A percentile compares a stretch with the other conserved stretches of the same genome.
Evolutionary conservation across 768 basidiomycete species (phyloP).

Genomic region (Lyophyllum atratum): DNA sequence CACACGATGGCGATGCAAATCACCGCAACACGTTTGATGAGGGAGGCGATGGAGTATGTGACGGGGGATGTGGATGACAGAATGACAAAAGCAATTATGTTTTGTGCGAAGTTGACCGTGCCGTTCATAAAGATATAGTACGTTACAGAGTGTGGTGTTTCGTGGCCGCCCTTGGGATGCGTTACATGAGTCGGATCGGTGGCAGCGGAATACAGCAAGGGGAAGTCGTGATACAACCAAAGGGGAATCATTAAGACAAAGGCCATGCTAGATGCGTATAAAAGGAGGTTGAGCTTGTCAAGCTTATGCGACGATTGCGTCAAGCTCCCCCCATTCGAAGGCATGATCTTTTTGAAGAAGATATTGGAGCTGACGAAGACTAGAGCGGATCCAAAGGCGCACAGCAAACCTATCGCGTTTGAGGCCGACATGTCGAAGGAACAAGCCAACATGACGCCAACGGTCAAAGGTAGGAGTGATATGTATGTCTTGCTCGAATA

Average conservation of each 20-base stretch:
- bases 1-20: constrained; percentile 97
- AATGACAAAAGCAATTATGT: constrained; percentile 96
- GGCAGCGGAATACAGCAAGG: constrained; percentile 54
- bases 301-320: constrained; percentile 66
- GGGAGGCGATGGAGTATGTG: constrained; percentile 97
- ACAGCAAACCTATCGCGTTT: constrained; percentile 83
- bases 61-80: constrained; percentile 96
- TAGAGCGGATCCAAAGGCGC: constrained; percentile 94
- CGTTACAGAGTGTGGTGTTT: constrained; percentile 60
- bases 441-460: constrained; percentile 97
- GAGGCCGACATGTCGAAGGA: constrained; percentile 91
- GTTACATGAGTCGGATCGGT: constrained; percentile 40
- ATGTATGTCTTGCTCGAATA: constrained; percentile 92
- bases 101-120: constrained; percentile 94
- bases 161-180: constrained; percentile 47
- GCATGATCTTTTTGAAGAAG: constrained; percentile 99
- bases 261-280: constrained; percentile 93
- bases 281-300: constrained; percentile 94
- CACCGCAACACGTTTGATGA: constrained; percentile 97
- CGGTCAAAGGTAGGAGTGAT: constrained; percentile 89
- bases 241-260: constrained; percentile 96
- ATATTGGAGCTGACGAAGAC: constrained; percentile 99
- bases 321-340: constrained; percentile 49
- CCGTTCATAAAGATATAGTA: constrained; percentile 94
- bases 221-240: constrained; percentile 89